A percentile compares a stretch with the other conserved stretches of the same genome.
Conservation (phyloP, 495 filamentous ascomycete genomes). For the Aspergillus hancockii region DNA sequence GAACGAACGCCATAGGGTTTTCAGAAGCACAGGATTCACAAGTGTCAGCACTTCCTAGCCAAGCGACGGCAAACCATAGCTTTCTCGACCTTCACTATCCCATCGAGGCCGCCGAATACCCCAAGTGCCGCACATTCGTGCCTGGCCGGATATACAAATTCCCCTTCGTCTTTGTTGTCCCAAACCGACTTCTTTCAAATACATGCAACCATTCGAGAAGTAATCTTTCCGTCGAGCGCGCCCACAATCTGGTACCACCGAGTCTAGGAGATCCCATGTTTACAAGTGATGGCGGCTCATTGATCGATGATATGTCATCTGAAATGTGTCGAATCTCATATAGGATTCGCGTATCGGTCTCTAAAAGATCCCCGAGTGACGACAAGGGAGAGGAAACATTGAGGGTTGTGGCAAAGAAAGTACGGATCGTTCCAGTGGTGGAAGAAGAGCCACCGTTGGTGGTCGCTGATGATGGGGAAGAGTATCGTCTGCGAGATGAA, state of each 20-base stretch:
- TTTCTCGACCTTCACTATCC: neutral
- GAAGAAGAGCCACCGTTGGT: neutral
- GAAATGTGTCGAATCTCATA: neutral
- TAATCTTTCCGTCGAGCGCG: neutral
- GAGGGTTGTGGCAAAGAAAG: neutral
- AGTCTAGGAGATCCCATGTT: slow-evolving; percentile 1
- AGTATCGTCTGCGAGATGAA: neutral
- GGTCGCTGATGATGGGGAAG: neutral
- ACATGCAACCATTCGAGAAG: neutral
- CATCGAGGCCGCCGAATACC: neutral
- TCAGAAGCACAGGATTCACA: neutral
- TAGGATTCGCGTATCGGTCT: neutral
- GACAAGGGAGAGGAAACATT: neutral
- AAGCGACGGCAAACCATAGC: neutral
- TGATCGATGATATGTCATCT: neutral
- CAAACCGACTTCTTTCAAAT: neutral
- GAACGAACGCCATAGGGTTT: neutral
- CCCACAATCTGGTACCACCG: neutral
- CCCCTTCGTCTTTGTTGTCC: neutral
- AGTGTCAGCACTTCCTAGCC: neutral
- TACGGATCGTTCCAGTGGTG: neutral
- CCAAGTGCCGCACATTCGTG: neutral
- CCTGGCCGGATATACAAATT: neutral
- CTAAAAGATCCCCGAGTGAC: neutral
- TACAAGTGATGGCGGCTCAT: neutral